These are phyloP conservation scores for Microdochium nivale DNA, from an alignment of 2,329 filamentous ascomycete genomes.

Conservation along the genomic window DNA sequence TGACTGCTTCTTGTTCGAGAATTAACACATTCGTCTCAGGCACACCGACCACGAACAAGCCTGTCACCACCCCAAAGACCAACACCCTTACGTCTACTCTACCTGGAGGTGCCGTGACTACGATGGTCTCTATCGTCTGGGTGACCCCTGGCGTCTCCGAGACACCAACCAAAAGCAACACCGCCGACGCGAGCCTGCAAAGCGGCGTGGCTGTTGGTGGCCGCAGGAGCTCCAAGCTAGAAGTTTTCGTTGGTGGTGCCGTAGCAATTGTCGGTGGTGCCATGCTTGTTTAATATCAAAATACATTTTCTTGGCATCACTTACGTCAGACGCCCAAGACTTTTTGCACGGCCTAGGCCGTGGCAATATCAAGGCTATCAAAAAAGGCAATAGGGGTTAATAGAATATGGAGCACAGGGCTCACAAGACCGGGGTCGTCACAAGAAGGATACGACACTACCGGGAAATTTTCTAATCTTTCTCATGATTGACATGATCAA, in stretches of 20 bases:
- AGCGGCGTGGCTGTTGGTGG: conserved; percentile 8
- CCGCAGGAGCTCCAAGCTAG: conserved; percentile 7
- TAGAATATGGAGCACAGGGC: too few relatives aligned
- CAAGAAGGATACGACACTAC: too few relatives aligned
- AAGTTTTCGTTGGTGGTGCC: conserved; percentile 11
- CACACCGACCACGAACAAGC: background rate
- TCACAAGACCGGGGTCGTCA: too few relatives aligned
- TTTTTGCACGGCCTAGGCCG: too few relatives aligned
- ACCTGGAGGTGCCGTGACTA: conserved; percentile 17
- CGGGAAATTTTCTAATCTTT: too few relatives aligned
- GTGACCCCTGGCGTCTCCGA: conserved; percentile 13
- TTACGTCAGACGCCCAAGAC: too few relatives aligned
- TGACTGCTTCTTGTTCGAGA: too few relatives aligned
- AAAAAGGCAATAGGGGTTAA: too few relatives aligned
- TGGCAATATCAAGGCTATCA: too few relatives aligned
- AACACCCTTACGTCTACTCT: conserved; percentile 17
- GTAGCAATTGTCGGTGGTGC: conserved; percentile 13
- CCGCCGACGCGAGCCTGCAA: conserved; percentile 14
- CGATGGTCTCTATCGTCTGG: conserved; percentile 18
- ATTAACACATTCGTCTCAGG: background rate
- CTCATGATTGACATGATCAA: too few relatives aligned
- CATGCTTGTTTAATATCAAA: conserved; percentile 7
- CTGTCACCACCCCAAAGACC: background rate
- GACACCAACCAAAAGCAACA: conserved; percentile 8
- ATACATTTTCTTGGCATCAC: too few relatives aligned